phyloP scores from a whole-genome alignment of 495 filamentous ascomycete species.

The Amniculicola lignicola region DNA sequence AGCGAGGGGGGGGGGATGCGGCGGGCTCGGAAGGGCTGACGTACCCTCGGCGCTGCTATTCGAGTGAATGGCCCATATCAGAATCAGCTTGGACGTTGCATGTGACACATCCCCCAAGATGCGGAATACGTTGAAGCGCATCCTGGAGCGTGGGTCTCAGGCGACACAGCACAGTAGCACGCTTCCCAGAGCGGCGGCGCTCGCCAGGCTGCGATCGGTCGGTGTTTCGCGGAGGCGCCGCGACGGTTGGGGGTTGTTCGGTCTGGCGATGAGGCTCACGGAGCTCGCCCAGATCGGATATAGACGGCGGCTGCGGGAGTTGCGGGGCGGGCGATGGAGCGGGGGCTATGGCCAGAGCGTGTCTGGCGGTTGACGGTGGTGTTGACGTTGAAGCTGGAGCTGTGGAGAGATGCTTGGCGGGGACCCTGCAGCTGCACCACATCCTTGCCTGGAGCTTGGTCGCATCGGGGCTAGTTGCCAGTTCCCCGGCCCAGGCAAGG shows the following conservation, averaged over 20 bases:
- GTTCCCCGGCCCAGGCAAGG: too few species aligned
- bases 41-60: conserved; percentile 85
- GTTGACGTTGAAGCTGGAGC: too few species aligned
- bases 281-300: background rate
- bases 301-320: background rate
- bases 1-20: background rate
- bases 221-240: background rate
- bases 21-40: background rate
- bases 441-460: too few species aligned
- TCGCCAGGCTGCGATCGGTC: too few species aligned
- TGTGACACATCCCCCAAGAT: conserved; percentile 80
- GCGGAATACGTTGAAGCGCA: conserved; percentile 64
- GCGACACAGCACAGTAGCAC: background rate
- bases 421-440: too few species aligned
- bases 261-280: background rate
- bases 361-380: too few species aligned
- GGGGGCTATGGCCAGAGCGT: too few species aligned
- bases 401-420: too few species aligned
- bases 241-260: background rate
- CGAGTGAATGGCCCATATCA: conserved; percentile 86
- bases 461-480: too few species aligned
- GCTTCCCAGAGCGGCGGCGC: too few species aligned
- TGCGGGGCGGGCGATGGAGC: too few species aligned
- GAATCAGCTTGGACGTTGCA: conserved; percentile 76
- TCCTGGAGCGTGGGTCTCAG: conserved; percentile 9